Percentiles rank a stretch among this genome's conserved stretches.
Conservation (phyloP, 805 yeast genomes). For the Monosporozyma solicola region DNA sequence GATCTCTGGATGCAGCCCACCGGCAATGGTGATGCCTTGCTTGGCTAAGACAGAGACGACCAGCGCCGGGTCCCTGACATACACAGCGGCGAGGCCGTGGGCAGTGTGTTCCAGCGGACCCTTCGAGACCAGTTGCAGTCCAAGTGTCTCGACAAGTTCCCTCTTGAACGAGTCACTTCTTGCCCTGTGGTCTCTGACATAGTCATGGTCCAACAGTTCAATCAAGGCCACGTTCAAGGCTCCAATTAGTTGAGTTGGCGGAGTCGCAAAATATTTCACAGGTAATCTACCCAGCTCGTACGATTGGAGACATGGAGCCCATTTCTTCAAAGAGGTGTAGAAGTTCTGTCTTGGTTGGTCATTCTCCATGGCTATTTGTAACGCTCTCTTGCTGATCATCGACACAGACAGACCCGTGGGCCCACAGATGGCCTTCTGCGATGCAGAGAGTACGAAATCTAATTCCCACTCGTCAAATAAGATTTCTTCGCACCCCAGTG, state of each 20-base stretch:
- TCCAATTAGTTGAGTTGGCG: constrained; percentile 81
- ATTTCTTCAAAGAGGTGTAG: constrained; percentile 59
- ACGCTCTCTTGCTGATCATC: constrained; percentile 66
- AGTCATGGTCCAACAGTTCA: constrained; percentile 48
- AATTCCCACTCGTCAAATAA: constrained; percentile 85
- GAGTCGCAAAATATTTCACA: constrained; percentile 76
- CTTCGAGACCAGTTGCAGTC: constrained; percentile 58
- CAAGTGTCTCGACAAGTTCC: constrained; percentile 42
- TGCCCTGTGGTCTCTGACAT: constrained; percentile 49
- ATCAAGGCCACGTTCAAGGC: constrained; percentile 70
- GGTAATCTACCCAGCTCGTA: constrained; percentile 67
- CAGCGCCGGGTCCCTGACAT: constrained; percentile 61
- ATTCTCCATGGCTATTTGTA: constrained; percentile 46
- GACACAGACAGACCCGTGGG: constrained; percentile 87
- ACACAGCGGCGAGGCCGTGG: constrained; percentile 78
- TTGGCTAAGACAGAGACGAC: constrained; percentile 38
- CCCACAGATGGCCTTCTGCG: constrained; percentile 92
- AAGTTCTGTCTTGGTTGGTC: constrained; percentile 24
- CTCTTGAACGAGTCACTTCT: constrained; percentile 60
- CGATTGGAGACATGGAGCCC: constrained; percentile 84
- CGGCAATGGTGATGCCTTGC: constrained; percentile 76
- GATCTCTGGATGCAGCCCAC: constrained; percentile 79
- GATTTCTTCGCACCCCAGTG: constrained; percentile 80
- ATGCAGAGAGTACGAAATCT: constrained; percentile 82
- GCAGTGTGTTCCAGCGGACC: constrained; percentile 40